Evolutionary conservation across 345 rosid genomes (phyloP).

Genomic region (Euphorbia peplus): DNA sequence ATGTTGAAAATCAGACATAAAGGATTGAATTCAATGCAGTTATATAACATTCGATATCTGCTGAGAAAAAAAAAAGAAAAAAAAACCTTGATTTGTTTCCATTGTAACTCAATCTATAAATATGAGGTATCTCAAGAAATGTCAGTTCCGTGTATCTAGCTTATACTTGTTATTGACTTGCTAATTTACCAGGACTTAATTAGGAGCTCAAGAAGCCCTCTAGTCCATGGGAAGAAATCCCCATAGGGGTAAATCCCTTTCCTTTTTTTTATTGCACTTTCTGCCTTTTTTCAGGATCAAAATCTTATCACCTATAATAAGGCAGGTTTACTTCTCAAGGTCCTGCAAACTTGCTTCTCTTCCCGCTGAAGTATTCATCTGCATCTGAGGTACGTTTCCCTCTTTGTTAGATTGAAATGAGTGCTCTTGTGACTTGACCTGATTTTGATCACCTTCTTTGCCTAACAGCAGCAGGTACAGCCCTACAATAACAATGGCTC

Average conservation of each 20-base stretch:
- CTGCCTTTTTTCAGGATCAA: not conserved
- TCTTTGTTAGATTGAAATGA: conserved; percentile 10
- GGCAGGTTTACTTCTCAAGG: conserved; percentile 6
- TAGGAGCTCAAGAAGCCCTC: not conserved
- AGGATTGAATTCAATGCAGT: not conserved
- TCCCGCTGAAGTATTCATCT: conserved; percentile 13
- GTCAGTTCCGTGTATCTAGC: not conserved
- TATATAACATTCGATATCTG: not conserved
- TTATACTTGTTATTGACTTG: not conserved
- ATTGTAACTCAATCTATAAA: not conserved
- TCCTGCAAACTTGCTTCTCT: not conserved
- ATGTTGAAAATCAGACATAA: not conserved
- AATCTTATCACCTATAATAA: not conserved
- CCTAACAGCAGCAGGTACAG: conserved; percentile 28
- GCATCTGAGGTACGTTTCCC: not conserved
- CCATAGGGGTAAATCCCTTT: not conserved
- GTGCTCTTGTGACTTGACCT: conserved; percentile 8
- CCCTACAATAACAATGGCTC: conserved; percentile 25
- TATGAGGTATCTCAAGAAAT: not conserved
- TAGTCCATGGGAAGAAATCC: not conserved
- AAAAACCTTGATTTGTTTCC: not conserved
- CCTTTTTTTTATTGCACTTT: not conserved
- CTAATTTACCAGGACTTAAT: not conserved
- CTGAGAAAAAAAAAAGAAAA: not conserved
- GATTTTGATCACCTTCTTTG: conserved; percentile 27